Conservation (phyloP, 2,329 filamentous ascomycete species). For the Sclerotinia sclerotiorum region DNA sequence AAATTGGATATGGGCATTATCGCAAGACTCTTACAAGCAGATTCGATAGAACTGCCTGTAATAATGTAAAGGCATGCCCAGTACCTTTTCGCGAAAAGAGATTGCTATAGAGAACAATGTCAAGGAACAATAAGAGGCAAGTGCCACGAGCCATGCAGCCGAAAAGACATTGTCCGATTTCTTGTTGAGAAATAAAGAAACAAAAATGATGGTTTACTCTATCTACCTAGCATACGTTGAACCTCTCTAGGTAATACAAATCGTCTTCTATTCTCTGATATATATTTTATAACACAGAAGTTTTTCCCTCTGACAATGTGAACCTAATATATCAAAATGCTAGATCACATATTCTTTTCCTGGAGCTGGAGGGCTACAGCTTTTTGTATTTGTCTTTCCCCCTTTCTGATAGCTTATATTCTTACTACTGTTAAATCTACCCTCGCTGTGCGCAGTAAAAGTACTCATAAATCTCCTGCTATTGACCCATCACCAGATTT, state of each 20-base stretch:
- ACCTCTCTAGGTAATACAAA: too few relatives aligned
- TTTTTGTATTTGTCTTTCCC: constrained; percentile 1
- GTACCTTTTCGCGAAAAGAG: too few relatives aligned
- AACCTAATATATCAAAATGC: neutral
- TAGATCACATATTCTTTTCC: neutral
- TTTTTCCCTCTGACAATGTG: too few relatives aligned
- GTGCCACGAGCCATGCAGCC: neutral
- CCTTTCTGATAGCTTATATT: constrained; percentile 20
- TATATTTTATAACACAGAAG: neutral
- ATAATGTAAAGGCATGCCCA: too few relatives aligned
- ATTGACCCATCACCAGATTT: constrained; percentile 30
- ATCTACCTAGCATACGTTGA: too few relatives aligned
- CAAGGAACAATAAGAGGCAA: constrained; percentile 1
- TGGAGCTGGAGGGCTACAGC: constrained; percentile 23
- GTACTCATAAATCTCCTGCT: constrained; percentile 25
- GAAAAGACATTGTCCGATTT: too few relatives aligned
- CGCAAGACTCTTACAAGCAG: neutral
- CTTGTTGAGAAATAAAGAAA: too few relatives aligned
- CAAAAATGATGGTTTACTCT: too few relatives aligned
- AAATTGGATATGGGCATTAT: neutral
- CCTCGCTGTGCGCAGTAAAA: constrained; percentile 16
- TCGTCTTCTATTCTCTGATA: neutral
- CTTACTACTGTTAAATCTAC: constrained; percentile 23
- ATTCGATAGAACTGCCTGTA: neutral
- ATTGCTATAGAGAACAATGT: neutral